Evolutionary conservation across 208 protist genomes (phyloP).

Genomic region (Wallacemonas collosoma): DNA sequence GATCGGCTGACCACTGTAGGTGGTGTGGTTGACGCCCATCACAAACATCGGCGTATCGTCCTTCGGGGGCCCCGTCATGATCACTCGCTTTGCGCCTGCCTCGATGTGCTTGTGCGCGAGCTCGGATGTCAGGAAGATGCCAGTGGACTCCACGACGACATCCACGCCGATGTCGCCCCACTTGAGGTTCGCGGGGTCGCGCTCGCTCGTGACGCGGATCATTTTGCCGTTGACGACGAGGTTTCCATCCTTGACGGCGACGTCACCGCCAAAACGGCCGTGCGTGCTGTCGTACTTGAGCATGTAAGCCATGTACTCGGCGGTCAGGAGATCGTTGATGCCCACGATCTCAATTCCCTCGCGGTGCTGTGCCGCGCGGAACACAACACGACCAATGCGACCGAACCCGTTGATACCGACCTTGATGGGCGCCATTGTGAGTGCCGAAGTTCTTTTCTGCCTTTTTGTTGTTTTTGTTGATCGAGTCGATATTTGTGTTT

Average conservation of each 20-base stretch:
- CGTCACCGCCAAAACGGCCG: slow-evolving; percentile 77
- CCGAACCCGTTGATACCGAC: slow-evolving; percentile 97
- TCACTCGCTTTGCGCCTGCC: slow-evolving; percentile 96
- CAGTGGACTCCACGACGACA: slow-evolving; percentile 98
- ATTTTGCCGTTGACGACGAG: slow-evolving; percentile 52
- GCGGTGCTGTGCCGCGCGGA: slow-evolving; percentile 75
- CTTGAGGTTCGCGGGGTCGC: slow-evolving; percentile 89
- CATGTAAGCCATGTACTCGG: slow-evolving; percentile 94
- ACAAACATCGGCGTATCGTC: slow-evolving; percentile 97
- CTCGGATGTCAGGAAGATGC: slow-evolving; percentile 92
- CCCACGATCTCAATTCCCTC: slow-evolving; percentile 83
- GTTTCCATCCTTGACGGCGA: slow-evolving; percentile 34
- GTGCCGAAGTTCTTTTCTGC: slow-evolving; percentile 5
- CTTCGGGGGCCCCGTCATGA: slow-evolving; percentile 98
- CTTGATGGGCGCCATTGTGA: slow-evolving; percentile 40
- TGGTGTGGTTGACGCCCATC: slow-evolving; percentile 96
- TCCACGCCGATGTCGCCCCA: slow-evolving; percentile 91
- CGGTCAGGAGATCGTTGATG: slow-evolving; percentile 95
- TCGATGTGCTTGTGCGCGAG: slow-evolving; percentile 81
- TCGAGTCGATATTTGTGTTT: slow-evolving; percentile 17
- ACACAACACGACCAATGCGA: slow-evolving; percentile 94
- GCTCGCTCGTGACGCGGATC: slow-evolving; percentile 53
- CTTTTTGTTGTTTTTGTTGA: slow-evolving; percentile 21
- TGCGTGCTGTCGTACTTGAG: slow-evolving; percentile 96
- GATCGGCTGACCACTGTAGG: slow-evolving; percentile 78